These are phyloP conservation scores for Poronia punctata DNA, from an alignment of 495 filamentous ascomycete genomes.

Conservation along the genomic window DNA sequence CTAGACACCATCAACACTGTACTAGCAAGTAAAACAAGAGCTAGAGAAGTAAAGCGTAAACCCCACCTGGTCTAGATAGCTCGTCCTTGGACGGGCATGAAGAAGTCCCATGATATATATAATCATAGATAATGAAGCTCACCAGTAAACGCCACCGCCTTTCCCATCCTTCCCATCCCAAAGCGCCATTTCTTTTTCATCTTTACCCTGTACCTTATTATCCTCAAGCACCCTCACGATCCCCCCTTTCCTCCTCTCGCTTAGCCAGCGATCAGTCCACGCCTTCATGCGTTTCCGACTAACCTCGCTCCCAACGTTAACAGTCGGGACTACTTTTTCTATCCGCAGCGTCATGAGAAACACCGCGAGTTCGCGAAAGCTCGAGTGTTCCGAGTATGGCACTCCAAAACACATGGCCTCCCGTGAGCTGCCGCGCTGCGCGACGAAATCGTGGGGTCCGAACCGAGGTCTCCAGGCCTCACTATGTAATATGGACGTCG, in stretches of 20 bases:
- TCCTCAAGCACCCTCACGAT: slow-evolving; percentile 48
- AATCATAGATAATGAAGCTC: neutral
- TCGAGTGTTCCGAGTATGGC: slow-evolving; percentile 92
- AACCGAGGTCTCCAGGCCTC: slow-evolving; percentile 68
- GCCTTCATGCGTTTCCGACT: slow-evolving; percentile 74
- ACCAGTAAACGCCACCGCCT: slow-evolving; percentile 42
- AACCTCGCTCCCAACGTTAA: slow-evolving; percentile 69
- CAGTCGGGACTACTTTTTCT: slow-evolving; percentile 84
- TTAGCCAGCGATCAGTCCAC: slow-evolving; percentile 84
- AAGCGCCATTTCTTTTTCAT: slow-evolving; percentile 16
- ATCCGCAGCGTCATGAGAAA: slow-evolving; percentile 85
- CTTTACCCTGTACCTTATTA: slow-evolving; percentile 19
- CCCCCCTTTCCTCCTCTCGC: slow-evolving; percentile 76
- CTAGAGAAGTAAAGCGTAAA: no score
- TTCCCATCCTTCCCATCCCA: slow-evolving; percentile 39
- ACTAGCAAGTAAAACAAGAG: no score
- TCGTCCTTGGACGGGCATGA: no score
- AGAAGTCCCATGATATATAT: neutral
- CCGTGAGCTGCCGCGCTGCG: slow-evolving; percentile 70
- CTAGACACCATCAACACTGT: no score
- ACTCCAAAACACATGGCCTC: slow-evolving; percentile 81
- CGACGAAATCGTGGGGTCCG: slow-evolving; percentile 55
- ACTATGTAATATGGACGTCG: slow-evolving; percentile 60
- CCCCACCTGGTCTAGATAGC: no score
- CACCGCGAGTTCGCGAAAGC: slow-evolving; percentile 87